phyloP scores from a whole-genome alignment of 2,329 filamentous ascomycete genomes.

The Ascosphaera apis region DNA sequence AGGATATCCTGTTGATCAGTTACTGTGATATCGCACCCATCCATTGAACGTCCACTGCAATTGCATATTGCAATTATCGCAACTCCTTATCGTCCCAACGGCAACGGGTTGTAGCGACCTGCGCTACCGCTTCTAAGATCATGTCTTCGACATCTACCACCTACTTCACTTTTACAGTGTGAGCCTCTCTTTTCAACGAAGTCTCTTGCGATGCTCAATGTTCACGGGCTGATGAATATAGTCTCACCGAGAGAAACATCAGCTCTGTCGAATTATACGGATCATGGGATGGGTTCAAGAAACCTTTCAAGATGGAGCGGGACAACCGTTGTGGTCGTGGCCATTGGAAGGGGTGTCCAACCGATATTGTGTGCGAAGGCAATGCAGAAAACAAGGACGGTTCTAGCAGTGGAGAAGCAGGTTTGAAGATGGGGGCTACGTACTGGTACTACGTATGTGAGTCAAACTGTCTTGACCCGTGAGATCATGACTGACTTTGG shows the following conservation, averaged over 20 bases:
- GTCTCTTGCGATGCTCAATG: background rate
- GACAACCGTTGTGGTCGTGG: conserved; percentile 51
- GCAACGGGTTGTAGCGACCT: no score
- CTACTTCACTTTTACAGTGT: background rate
- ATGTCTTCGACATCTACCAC: background rate
- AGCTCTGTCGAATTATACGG: conserved; percentile 57
- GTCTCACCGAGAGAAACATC: conserved; percentile 17
- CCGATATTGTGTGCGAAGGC: conserved; percentile 65
- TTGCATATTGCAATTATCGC: no score
- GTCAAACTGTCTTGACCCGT: conserved; percentile 1
- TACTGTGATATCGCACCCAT: no score
- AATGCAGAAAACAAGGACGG: conserved; percentile 36
- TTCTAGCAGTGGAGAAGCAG: conserved; percentile 13
- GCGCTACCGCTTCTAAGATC: background rate
- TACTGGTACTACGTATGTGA: conserved; percentile 84
- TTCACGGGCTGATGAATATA: conserved; percentile 8
- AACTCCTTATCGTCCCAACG: no score
- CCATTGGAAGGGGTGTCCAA: conserved; percentile 73
- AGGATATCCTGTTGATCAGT: no score
- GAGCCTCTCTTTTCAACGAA: background rate
- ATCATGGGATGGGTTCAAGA: conserved; percentile 86
- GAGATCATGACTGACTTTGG: conserved; percentile 1
- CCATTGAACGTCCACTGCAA: no score
- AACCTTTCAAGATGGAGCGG: conserved; percentile 55
- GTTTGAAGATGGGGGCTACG: conserved; percentile 72